Conservation (phyloP, 148 eudicot genomes). For the Cornus suecica region DNA sequence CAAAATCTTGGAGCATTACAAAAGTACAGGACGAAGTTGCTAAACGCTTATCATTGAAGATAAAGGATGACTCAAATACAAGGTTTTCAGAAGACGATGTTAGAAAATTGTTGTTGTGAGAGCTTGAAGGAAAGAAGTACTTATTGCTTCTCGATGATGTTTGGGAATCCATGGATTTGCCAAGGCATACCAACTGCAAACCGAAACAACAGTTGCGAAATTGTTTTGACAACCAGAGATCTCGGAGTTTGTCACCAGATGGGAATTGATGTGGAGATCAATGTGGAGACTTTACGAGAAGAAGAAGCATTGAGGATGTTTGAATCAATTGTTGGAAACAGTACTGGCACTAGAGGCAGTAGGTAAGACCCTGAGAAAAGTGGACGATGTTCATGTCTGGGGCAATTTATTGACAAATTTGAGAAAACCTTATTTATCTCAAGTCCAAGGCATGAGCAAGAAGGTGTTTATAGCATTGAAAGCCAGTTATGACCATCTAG, state of each 20-base stretch:
- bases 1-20: too few relatives aligned
- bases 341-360: not conserved
- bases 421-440: not conserved
- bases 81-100: too few relatives aligned
- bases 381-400: not conserved
- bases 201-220: too few relatives aligned
- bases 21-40: too few relatives aligned
- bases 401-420: not conserved
- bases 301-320: not conserved
- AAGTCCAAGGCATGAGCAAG: not conserved
- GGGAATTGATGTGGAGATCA: not conserved
- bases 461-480: not conserved
- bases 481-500: not conserved
- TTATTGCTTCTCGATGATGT: too few relatives aligned
- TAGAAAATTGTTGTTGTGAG: too few relatives aligned
- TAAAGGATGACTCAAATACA: too few relatives aligned
- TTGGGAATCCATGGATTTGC: too few relatives aligned
- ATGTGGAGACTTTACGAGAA: not conserved
- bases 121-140: too few relatives aligned
- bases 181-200: not conserved
- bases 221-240: constrained; percentile 1
- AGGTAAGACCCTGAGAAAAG: not conserved
- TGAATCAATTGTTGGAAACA: not conserved
- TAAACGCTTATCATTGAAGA: too few relatives aligned
- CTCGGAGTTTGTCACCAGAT: not conserved